Percentiles rank a stretch among this genome's conserved stretches.
Conservation (phyloP, 2,329 filamentous ascomycete species). For the Nothomitra cinnamomea region DNA sequence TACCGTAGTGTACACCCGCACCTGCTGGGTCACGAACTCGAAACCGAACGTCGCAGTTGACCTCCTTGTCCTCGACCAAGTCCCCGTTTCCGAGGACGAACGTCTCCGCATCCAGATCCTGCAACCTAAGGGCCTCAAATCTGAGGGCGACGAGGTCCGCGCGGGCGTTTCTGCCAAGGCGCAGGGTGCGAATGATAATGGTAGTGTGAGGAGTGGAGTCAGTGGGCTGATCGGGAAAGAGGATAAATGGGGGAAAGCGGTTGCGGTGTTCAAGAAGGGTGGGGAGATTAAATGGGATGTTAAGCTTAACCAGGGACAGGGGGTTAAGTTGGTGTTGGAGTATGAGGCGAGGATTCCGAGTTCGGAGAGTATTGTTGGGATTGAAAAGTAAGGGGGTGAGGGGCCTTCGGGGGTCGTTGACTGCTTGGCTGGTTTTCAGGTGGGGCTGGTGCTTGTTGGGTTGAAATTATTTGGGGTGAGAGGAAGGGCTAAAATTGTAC, state of each 20-base stretch:
- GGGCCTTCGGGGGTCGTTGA: too few relatives aligned
- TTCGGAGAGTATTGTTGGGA: constrained; percentile 25
- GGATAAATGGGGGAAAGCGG: constrained; percentile 36
- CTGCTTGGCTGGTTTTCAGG: too few relatives aligned
- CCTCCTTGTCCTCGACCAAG: constrained; percentile 39
- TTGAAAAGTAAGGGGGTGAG: background rate
- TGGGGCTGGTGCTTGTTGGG: too few relatives aligned
- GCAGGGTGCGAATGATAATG: background rate
- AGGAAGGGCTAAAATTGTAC: too few relatives aligned
- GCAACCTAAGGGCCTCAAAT: constrained; percentile 29
- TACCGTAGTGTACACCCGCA: constrained; percentile 32
- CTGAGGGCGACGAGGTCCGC: constrained; percentile 22
- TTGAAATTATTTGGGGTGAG: too few relatives aligned
- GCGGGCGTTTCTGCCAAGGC: constrained; percentile 18
- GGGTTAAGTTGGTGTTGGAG: constrained; percentile 39
- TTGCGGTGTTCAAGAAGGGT: constrained; percentile 34
- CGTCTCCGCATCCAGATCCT: constrained; percentile 34
- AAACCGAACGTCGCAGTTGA: constrained; percentile 26
- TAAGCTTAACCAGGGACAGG: constrained; percentile 37
- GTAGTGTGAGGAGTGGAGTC: background rate
- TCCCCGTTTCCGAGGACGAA: constrained; percentile 45
- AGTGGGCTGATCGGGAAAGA: constrained; percentile 15
- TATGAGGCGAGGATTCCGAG: constrained; percentile 42
- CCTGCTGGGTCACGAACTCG: constrained; percentile 34
- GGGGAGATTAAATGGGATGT: constrained; percentile 45